phyloP scores from a whole-genome alignment of 164 flowering plant genomes.

The Stephania cephalantha region DNA sequence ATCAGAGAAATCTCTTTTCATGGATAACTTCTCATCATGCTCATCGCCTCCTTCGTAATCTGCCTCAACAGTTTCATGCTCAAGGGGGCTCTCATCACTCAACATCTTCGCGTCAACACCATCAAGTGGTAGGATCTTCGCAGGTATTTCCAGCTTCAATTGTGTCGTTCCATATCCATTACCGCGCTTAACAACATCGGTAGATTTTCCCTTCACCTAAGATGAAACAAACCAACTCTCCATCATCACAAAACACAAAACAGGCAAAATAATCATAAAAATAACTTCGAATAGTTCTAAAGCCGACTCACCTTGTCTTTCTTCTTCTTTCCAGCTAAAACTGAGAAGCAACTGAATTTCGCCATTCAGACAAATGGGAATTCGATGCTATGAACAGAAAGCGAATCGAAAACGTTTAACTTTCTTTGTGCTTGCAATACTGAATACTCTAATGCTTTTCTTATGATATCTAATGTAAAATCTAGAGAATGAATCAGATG shows the following conservation, averaged over 20 bases:
- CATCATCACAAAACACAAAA: neutral
- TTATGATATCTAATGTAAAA: neutral
- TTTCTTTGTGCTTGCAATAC: neutral
- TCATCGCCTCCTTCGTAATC: conserved; percentile 90
- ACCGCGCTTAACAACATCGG: conserved; percentile 19
- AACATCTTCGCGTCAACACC: conserved; percentile 33
- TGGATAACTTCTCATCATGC: conserved; percentile 45
- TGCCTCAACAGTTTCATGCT: conserved; percentile 32
- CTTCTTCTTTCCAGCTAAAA: conserved; percentile 41
- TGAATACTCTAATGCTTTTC: neutral
- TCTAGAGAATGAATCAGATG: conserved; percentile 11
- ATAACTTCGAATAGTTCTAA: neutral
- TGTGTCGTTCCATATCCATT: conserved; percentile 31
- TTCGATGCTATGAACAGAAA: neutral
- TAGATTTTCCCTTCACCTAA: conserved; percentile 25
- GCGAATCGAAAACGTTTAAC: neutral
- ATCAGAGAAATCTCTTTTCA: conserved; percentile 52
- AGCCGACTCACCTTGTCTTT: conserved; percentile 39
- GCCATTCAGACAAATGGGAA: conserved; percentile 30
- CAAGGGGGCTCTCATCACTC: conserved; percentile 34
- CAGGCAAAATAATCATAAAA: neutral
- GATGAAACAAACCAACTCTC: conserved; percentile 1
- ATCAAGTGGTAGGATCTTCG: conserved; percentile 17
- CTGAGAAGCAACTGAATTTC: conserved; percentile 42
- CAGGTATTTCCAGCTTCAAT: conserved; percentile 28